Evolutionary conservation across 23 red algal species (phyloP), one percentile per base, ranked within the genome.

Genomic region (Gracilaria gracilis): DNA sequence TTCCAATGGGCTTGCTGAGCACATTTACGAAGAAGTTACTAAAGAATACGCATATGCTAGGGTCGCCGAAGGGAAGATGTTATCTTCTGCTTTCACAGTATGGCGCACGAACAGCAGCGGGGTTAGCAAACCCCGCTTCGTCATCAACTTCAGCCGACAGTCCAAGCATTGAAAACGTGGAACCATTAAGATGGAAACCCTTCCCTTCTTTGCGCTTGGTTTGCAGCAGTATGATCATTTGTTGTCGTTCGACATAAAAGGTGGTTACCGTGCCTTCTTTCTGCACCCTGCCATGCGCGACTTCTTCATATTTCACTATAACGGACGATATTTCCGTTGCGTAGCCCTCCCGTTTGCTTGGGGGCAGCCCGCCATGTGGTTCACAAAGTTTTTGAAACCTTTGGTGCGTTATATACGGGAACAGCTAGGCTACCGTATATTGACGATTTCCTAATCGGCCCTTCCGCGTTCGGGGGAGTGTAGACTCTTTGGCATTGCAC

Each of bases 331-430:
- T 44, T 90, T 80, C 74, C 47, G 46, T 0, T 80, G 72, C 17
- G 61, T 90, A 23, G 57, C 73, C 3, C 49, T 90, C 20, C 74
- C 74, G 0, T 90, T 80, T 19, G 74, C 73, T 0, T 80, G 71
- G 87, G 24, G 47, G 0, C 47, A 9, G 39, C 61, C 87, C 5
- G 42, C 87, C 4, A 2, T 38, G 19, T 80, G 33, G 9, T 81
- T 78, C 57, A 80, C 58, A 23, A 90, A 90, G 74, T 11, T 90
- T 0, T 81, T 81, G 74, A 36, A 74, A 28, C 75, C 77, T 0
- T 44, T 82, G 9, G 75, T 91, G 23, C 21, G 35, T 2, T 72
- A 91, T 3, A 64, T 91, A 4, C 49, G 74, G 23, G 6, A 21
- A 0, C 2, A 29, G 8, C 19, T 51, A 3, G 20, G 13, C 27